Percentiles rank a stretch among this genome's conserved stretches.
phyloP scores from a whole-genome alignment of 1,139 yeast species.

The Pichia sp. region DNA sequence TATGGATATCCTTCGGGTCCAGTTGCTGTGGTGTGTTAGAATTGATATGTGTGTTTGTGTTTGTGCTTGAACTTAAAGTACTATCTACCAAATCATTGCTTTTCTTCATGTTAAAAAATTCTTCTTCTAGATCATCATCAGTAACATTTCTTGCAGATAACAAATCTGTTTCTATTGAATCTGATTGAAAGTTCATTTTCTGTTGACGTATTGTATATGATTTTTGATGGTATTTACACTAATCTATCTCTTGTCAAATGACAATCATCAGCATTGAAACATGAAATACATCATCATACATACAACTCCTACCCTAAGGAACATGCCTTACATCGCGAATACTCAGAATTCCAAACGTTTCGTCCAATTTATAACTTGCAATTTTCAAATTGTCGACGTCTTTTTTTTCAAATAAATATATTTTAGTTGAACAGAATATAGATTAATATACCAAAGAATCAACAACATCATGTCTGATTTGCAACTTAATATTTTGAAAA shows the following conservation, averaged over 20 bases:
- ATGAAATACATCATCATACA: no score
- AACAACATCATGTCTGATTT: conserved; percentile 43
- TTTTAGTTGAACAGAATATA: background rate
- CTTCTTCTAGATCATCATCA: conserved; percentile 13
- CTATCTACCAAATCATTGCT: background rate
- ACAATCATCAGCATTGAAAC: background rate
- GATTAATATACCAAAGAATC: background rate
- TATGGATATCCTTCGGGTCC: conserved; percentile 6
- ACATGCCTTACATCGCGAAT: background rate
- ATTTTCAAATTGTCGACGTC: background rate
- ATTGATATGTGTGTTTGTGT: no score
- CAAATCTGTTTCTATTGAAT: background rate
- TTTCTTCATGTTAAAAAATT: conserved; percentile 12
- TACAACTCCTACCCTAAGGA: no score
- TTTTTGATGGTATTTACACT: background rate
- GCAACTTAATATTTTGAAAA: conserved; percentile 52
- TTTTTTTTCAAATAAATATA: background rate
- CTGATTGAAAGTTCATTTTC: background rate
- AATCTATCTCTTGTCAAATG: background rate
- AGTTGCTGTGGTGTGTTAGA: background rate
- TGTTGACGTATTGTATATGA: background rate
- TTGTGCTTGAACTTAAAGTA: background rate
- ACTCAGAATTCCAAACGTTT: background rate
- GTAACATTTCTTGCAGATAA: conserved; percentile 6
- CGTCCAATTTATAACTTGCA: background rate